Evolutionary conservation across 345 rosid species (phyloP), one percentile per base, ranked within the genome.

Genomic region (Noccaea bulbosa): DNA sequence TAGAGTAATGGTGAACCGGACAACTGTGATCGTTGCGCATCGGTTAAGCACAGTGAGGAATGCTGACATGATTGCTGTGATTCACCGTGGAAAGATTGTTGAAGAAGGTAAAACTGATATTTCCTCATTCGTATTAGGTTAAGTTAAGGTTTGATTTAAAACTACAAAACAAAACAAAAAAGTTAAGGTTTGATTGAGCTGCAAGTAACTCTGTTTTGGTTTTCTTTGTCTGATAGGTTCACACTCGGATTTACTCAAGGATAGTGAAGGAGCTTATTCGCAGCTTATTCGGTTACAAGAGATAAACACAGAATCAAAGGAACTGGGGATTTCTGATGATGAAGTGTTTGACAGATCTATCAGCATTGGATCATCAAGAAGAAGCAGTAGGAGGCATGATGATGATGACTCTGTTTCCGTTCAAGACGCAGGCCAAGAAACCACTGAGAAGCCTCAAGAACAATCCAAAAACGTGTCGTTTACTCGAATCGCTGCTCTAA

Each of bases 11-110:
- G 82, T 82, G n/a, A 82, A 79, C 34, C 57, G 90, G 60, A 90
- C 91, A 8, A 90, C 91, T 50, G 83, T 86, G 37, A 72, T 90
- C 24, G 93, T 87, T 24, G 96, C 96, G 1, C 96, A 90, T 73
- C 83, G 93, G 34, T 67, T 87, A 75, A 90, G 87, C 79, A 87
- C 96, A 0, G 69, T 90, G 32, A 83, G 81, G 63, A 84, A 82
- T 69, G 91, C 86, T 70, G 90, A 84, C 41, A 70, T 63, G 71
- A 86, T 90, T 51, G 87, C 90, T 10, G 93, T 90, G 48, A 78
- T 87, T 79, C 89, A 86, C 46, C 81, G 65, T 1, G 96, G 96
- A 71, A 87, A 84, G 74, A 69, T 86, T 51, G 87, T 84, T 15
- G 96, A 87, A 79, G 77, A 85, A 86, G 96, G 96, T 83, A 78